These are phyloP conservation scores for Tuber borchii DNA, from an alignment of 495 filamentous ascomycete genomes.

Conservation along the genomic window DNA sequence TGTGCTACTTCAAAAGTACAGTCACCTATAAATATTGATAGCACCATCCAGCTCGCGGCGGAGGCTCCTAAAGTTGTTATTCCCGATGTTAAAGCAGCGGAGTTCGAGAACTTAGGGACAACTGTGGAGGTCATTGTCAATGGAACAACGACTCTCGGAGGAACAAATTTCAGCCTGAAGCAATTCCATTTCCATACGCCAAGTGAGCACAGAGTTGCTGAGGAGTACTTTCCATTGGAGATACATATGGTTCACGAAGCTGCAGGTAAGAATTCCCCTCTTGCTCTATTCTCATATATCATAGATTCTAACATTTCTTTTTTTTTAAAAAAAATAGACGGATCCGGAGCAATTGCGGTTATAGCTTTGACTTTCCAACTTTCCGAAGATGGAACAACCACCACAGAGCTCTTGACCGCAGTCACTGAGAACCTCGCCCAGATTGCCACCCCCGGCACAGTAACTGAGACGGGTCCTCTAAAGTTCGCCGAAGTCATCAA, in stretches of 20 bases:
- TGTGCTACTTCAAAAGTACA: conserved; percentile 36
- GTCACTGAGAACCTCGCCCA: conserved; percentile 50
- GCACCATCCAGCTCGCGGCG: conserved; percentile 20
- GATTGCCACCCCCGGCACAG: conserved; percentile 53
- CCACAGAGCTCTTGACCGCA: conserved; percentile 51
- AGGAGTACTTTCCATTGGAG: conserved; percentile 56
- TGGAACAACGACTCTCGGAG: conserved; percentile 46
- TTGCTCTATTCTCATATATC: neutral
- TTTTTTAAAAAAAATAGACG: conserved; percentile 21
- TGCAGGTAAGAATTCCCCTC: conserved; percentile 36
- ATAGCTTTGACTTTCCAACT: conserved; percentile 58
- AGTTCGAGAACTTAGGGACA: conserved; percentile 43
- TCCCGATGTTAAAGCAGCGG: conserved; percentile 31
- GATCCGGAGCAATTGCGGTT: conserved; percentile 49
- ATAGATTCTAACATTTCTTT: conserved; percentile 19
- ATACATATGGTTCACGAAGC: conserved; percentile 60
- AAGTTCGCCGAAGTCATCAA: conserved; percentile 52
- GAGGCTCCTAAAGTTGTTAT: conserved; percentile 30
- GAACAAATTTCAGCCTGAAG: conserved; percentile 49
- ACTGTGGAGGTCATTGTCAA: conserved; percentile 43
- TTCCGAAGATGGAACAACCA: conserved; percentile 44
- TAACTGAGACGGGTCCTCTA: conserved; percentile 51
- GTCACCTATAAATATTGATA: conserved; percentile 42
- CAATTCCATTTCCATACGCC: conserved; percentile 70
- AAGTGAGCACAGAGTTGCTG: conserved; percentile 56